phyloP scores from a whole-genome alignment of 139 green algal genomes.

The Closterium sp. region DNA sequence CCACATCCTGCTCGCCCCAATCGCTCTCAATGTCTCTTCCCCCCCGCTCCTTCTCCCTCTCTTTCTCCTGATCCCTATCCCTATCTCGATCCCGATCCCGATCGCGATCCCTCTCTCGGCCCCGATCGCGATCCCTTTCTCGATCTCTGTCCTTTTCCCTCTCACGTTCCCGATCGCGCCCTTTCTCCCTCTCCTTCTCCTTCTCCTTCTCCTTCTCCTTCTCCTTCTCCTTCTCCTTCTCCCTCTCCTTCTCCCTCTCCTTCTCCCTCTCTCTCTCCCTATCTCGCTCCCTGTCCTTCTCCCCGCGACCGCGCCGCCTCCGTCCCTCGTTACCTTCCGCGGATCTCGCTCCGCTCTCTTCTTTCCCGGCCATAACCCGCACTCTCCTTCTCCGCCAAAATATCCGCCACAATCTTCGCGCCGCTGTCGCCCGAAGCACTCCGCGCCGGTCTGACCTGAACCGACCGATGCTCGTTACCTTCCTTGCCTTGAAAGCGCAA shows the following conservation, averaged over 20 bases:
- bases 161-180: background rate
- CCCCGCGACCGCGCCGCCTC: too few relatives aligned
- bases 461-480: too few relatives aligned
- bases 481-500: too few relatives aligned
- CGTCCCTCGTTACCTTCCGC: background rate
- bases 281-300: background rate
- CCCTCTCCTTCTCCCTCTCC: background rate
- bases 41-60: background rate
- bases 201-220: background rate
- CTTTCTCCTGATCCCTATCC: background rate
- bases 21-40: background rate
- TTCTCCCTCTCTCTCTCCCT: background rate
- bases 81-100: background rate
- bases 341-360: background rate
- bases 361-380: background rate
- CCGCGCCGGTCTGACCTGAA: background rate
- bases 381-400: background rate
- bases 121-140: background rate
- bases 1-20: background rate
- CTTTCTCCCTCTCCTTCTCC: background rate
- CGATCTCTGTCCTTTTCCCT: background rate
- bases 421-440: background rate
- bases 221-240: background rate
- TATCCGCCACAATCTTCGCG: background rate
- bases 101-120: background rate